These are phyloP conservation scores for Pyronema omphalodes DNA, from an alignment of 495 filamentous ascomycete species.

Conservation along the genomic window DNA sequence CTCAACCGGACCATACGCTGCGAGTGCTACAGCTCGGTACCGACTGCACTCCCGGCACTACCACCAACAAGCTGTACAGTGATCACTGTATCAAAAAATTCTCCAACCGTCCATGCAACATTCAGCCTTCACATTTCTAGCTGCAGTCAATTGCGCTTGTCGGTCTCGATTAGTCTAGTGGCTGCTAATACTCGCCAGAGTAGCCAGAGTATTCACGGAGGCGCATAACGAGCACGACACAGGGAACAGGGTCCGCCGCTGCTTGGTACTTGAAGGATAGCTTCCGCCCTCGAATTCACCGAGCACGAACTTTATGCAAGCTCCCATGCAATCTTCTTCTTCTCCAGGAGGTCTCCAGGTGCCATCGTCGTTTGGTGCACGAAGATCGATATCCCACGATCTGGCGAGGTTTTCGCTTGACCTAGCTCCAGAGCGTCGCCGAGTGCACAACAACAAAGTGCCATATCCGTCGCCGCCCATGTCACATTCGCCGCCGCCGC, in stretches of 20 bases:
- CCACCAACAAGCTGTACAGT: background rate
- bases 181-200: background rate
- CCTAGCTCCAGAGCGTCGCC: conserved; percentile 44
- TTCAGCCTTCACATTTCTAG: background rate
- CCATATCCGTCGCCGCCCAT: conserved; percentile 67
- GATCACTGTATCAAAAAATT: background rate
- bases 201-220: no score
- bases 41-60: conserved; percentile 16
- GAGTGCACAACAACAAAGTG: conserved; percentile 35
- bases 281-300: conserved; percentile 9
- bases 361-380: conserved; percentile 36
- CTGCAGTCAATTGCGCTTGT: conserved; percentile 1
- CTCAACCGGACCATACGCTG: background rate
- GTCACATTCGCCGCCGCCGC: conserved; percentile 56
- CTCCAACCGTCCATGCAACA: background rate
- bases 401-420: conserved; percentile 51
- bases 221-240: no score
- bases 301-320: conserved; percentile 15
- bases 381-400: conserved; percentile 40
- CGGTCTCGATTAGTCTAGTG: conserved; percentile 18
- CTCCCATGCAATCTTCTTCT: conserved; percentile 24
- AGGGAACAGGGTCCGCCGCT: background rate
- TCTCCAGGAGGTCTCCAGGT: conserved; percentile 17
- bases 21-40: conserved; percentile 4
- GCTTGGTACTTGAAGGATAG: background rate